Evolutionary conservation across 148 eudicot species (phyloP).

Genomic region (Drosera capensis): DNA sequence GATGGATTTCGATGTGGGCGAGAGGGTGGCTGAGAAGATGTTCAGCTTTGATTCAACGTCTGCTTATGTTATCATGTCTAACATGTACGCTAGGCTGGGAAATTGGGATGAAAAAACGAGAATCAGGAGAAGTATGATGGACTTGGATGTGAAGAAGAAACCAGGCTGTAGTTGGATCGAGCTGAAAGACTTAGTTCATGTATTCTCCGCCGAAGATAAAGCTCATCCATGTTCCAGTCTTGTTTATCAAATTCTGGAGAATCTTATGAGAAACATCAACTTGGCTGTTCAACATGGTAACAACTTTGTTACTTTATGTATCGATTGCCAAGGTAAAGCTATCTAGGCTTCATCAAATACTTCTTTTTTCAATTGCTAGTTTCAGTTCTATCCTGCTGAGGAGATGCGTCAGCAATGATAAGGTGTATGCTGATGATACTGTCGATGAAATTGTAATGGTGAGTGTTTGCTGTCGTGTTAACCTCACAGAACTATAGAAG

Average conservation of each 20-base stretch:
- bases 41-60: slow-evolving; percentile 13
- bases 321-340: no score
- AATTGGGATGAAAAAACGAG: slow-evolving; percentile 31
- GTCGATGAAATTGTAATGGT: no score
- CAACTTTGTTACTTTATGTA: no score
- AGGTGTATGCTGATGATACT: no score
- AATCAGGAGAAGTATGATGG: slow-evolving; percentile 15
- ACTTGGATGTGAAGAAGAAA: slow-evolving; percentile 25
- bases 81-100: slow-evolving; percentile 28
- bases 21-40: slow-evolving; percentile 23
- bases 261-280: neutral
- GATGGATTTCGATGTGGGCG: slow-evolving; percentile 31
- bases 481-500: no score
- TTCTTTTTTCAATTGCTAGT: no score
- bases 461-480: no score
- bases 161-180: slow-evolving; percentile 50
- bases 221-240: slow-evolving; percentile 15
- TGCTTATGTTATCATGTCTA: slow-evolving; percentile 26
- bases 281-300: neutral
- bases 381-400: no score
- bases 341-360: no score
- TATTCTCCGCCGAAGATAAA: slow-evolving; percentile 27
- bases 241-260: slow-evolving; percentile 17
- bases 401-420: no score
- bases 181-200: slow-evolving; percentile 16